Evolutionary conservation across 1,284 basidiomycete species (phyloP).

Genomic region (Heterobasidion irregulare): DNA sequence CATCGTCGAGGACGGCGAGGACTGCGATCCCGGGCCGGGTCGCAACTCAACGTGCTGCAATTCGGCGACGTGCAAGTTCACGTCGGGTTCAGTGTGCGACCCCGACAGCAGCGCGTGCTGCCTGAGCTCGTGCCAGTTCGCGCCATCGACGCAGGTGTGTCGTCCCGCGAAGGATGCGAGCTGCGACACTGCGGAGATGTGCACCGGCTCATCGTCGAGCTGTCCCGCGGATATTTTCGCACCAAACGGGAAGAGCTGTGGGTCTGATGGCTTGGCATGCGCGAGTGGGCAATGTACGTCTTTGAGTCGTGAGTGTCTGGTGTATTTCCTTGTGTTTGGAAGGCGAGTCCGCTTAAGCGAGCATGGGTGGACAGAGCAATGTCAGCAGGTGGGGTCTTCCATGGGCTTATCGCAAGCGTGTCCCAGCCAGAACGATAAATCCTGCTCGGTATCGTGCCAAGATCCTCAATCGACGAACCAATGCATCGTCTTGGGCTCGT

Average conservation of each 20-base stretch:
- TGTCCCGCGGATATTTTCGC: slow-evolving; percentile 69
- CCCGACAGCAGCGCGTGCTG: slow-evolving; percentile 77
- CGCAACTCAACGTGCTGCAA: slow-evolving; percentile 71
- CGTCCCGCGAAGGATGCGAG: slow-evolving; percentile 56
- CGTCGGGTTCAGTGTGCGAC: slow-evolving; percentile 68
- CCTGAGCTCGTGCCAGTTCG: slow-evolving; percentile 61
- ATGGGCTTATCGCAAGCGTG: slow-evolving; percentile 67
- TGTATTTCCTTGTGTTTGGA: neutral
- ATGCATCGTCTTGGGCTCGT: slow-evolving; percentile 72
- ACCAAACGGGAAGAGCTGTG: slow-evolving; percentile 68
- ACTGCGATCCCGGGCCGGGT: slow-evolving; percentile 80
- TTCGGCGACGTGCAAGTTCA: slow-evolving; percentile 73
- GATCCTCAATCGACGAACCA: slow-evolving; percentile 54
- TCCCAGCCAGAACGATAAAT: slow-evolving; percentile 50
- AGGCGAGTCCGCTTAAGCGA: neutral
- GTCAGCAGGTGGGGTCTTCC: slow-evolving; percentile 62
- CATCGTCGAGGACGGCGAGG: slow-evolving; percentile 71
- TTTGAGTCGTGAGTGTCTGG: slow-evolving; percentile 43
- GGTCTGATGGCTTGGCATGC: slow-evolving; percentile 58
- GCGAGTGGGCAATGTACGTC: slow-evolving; percentile 83
- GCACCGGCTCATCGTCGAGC: slow-evolving; percentile 64
- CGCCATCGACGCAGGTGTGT: slow-evolving; percentile 62
- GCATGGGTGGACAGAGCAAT: slow-evolving; percentile 53
- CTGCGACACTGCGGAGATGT: slow-evolving; percentile 79
- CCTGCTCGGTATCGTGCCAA: slow-evolving; percentile 77